phyloP scores from a whole-genome alignment of 1,284 basidiomycete genomes.

The Leccinum glutinopallens region DNA sequence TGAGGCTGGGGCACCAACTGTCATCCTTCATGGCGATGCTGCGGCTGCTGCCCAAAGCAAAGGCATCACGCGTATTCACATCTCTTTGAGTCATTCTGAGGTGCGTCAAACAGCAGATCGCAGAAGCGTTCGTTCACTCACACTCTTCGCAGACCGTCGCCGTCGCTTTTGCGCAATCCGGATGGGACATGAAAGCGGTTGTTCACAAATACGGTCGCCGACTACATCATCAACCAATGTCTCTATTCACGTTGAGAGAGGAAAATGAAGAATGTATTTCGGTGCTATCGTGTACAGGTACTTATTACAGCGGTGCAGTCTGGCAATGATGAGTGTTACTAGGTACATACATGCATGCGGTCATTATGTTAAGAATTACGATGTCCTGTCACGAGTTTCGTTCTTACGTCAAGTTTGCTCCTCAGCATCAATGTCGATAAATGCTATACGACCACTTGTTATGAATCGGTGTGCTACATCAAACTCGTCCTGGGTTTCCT shows the following conservation, averaged over 20 bases:
- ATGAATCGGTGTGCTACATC: conserved; percentile 52
- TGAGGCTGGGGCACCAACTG: conserved; percentile 68
- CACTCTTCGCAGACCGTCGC: conserved; percentile 61
- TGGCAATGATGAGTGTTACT: conserved; percentile 10
- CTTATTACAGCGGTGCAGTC: conserved; percentile 3
- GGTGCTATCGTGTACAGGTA: conserved; percentile 12
- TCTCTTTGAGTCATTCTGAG: conserved; percentile 93
- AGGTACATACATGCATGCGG: conserved; percentile 10
- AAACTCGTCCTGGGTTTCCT: conserved; percentile 37
- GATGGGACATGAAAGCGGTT: conserved; percentile 42
- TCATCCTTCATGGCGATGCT: conserved; percentile 85
- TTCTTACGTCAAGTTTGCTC: conserved; percentile 67
- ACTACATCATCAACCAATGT: conserved; percentile 51
- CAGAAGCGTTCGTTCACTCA: conserved; percentile 17
- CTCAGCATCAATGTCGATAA: conserved; percentile 62
- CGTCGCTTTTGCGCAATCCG: conserved; percentile 79
- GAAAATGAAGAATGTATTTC: conserved; percentile 16
- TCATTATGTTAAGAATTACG: conserved; percentile 17
- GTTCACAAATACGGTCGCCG: conserved; percentile 44
- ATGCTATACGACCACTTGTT: conserved; percentile 48
- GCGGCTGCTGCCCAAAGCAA: conserved; percentile 71
- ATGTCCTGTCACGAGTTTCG: conserved; percentile 43
- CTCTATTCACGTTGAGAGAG: conserved; percentile 47
- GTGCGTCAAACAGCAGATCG: conserved; percentile 44
- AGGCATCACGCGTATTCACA: conserved; percentile 73